Base-by-base conservation (phyloP, 2,329 filamentous ascomycete genomes). In the Fonsecaea nubica region DNA sequence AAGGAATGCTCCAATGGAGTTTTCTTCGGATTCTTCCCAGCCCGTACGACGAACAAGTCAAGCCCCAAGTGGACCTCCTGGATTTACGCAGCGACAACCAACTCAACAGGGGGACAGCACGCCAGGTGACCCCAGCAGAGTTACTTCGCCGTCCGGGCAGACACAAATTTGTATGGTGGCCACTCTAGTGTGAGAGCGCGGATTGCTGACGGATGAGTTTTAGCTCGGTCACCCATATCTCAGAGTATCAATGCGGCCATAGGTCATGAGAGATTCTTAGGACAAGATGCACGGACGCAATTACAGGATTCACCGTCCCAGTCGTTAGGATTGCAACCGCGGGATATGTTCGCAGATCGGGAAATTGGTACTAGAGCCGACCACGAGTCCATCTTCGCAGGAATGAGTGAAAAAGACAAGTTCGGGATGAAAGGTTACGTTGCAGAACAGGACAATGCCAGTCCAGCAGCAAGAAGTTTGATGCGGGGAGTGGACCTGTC, bases 401-500 rank as follows among this genome's bases (percentile, higher is more conserved):
- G 69, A 56, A 72, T 75, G 58, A 66, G 72, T 36, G 74, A 78
- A 69, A 78, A 73, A 42, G 87, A 89, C 73, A 83, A 83, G 66
- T 89, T 84, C 70, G 87, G 87, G 7, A 79, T 90, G 60, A 81
- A 83, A 38, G 87, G 87, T 2, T 77, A 89, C n/a, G 75, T 87
- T 32, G 70, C 70, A n/a, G 67, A 72, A 45, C 50, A 82, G 81
- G 42, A 86, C 84, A 82, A 85, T 86, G 69, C 83, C 82, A 62
- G 79, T 81, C 68, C 84, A 84, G 67, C 85, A 80, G 72, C 80
- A 81, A 13, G 86, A 83, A 79, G 77, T 66, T 79, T 89, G 62
- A 84, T 87, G 33, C 81, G 88, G 69, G 88, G 88, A 13, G 86
- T 89, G 75, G 87, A 90, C 75, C 76, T 90, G 67, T 88, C 85